Conservation (phyloP, 176 grass and related monocot species). For the Cenchrus fungigraminus region DNA sequence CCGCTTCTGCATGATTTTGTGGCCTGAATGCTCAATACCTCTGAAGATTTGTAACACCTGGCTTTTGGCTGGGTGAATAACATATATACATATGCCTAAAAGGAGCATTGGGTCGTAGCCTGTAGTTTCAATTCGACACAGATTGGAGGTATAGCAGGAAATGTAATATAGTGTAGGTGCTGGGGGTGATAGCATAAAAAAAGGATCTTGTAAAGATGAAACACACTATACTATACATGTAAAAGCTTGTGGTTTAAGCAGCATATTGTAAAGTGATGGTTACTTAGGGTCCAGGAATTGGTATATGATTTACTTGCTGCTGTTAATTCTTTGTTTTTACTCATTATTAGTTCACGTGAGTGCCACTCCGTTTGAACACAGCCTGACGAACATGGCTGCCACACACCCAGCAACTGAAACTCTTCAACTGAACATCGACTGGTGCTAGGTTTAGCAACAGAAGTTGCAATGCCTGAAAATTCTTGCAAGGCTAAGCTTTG, state of each 20-base stretch:
- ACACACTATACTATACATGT: slow-evolving; percentile 64
- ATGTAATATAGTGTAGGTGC: slow-evolving; percentile 72
- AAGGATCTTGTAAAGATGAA: slow-evolving; percentile 87
- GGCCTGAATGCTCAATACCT: slow-evolving; percentile 61
- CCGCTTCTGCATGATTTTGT: slow-evolving; percentile 98
- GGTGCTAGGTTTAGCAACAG: background rate
- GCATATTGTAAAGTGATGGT: slow-evolving; percentile 52
- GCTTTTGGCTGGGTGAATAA: slow-evolving; percentile 55
- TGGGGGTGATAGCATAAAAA: slow-evolving; percentile 62
- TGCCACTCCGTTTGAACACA: no score
- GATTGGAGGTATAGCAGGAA: slow-evolving; percentile 65
- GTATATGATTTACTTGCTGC: slow-evolving; percentile 5
- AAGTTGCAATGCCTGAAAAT: background rate
- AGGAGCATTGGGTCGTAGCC: slow-evolving; percentile 68
- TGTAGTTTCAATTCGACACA: slow-evolving; percentile 72
- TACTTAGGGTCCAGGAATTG: slow-evolving; percentile 28
- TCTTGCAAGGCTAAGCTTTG: background rate
- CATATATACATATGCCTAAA: slow-evolving; percentile 75
- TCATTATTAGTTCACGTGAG: background rate
- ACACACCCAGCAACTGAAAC: background rate
- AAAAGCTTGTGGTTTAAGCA: slow-evolving; percentile 66
- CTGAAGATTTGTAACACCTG: slow-evolving; percentile 55
- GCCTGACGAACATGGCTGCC: background rate
- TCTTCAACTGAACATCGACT: background rate
- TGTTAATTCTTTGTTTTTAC: background rate